These are phyloP conservation scores for Benincasa hispida DNA, from an alignment of 306 rosid genomes.

Conservation along the genomic window DNA sequence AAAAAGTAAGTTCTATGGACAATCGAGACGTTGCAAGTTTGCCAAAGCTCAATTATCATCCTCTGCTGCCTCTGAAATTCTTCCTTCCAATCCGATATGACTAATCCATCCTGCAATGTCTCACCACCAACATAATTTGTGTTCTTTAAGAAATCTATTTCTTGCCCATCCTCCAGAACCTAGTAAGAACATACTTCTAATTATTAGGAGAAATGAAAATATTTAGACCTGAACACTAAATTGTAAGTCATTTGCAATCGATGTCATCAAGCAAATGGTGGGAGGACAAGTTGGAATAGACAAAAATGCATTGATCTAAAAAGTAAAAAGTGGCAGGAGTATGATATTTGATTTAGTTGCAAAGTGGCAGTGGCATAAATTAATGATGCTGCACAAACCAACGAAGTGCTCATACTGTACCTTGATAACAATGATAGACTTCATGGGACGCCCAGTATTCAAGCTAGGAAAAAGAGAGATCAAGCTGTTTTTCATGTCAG, in stretches of 20 bases:
- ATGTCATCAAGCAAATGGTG: neutral
- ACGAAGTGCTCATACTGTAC: neutral
- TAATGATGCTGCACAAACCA: neutral
- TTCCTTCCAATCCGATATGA: slow-evolving; percentile 58
- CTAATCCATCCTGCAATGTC: slow-evolving; percentile 48
- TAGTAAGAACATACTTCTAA: slow-evolving; percentile 17
- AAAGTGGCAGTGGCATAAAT: neutral
- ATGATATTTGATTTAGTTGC: neutral
- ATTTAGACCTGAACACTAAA: neutral
- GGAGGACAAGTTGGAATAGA: neutral
- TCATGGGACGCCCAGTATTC: neutral
- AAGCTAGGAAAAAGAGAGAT: neutral
- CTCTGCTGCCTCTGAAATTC: slow-evolving; percentile 67
- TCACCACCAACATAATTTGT: slow-evolving; percentile 48
- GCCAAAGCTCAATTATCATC: slow-evolving; percentile 77
- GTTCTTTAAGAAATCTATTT: slow-evolving; percentile 21
- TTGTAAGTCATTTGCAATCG: neutral
- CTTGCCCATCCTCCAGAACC: slow-evolving; percentile 35
- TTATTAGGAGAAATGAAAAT: neutral
- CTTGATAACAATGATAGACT: neutral
- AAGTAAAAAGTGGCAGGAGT: neutral
- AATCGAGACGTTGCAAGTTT: slow-evolving; percentile 69
- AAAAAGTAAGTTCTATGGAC: slow-evolving; percentile 95
- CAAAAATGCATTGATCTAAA: neutral
- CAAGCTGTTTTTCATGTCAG: neutral